Evolutionary conservation across 768 basidiomycete genomes (phyloP), one percentile per base, ranked within the genome.

Genomic region (Leucogyrophana mollusca): DNA sequence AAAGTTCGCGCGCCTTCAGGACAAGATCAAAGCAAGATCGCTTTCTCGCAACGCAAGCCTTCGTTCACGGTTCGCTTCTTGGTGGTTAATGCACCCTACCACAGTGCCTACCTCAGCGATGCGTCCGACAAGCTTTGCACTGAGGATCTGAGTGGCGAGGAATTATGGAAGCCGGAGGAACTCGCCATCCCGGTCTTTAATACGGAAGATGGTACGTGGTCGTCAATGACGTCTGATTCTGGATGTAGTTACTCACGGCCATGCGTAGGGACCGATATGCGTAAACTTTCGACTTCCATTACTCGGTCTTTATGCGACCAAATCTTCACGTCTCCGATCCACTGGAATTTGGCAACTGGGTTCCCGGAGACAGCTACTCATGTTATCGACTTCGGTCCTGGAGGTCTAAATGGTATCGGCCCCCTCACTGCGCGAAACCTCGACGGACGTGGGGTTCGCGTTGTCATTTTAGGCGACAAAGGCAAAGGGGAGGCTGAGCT

Each of bases 21-120:
- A 30, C 73, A 86, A 25, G 96, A 99, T 56, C 96, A 99, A 68
- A 90, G 86, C 78, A 96, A 96, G 71, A 73, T 81, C 3, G 90
- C 94, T 9, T 95, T 86, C 73, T 95, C 93, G 7, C 93, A 97
- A 72, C 81, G 96, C 56, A 95, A 95, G 69, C 85, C 90, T 5
- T 88, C 91, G 4, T 98, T 99, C 68, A 87, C 82, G 34, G 80
- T 89, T 39, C 85, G 96, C 36, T 99, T 98, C 76, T 72, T 99
- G 58, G 87, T 91, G n/a, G 88, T 99, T 59, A 87, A 84, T 43
- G 95, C 94, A 2, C 96, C 96, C 1, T 99, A 94, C 71, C 96
- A 99, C 75, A 94, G 93, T 66, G 72, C 73, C 16, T 95, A 97
- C 67, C 74, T 99, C 45, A 61, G 61, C 14, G 83, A 79, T 22